A percentile compares a stretch with the other conserved stretches of the same genome.
These are phyloP conservation scores for Arthroderma uncinatum DNA, from an alignment of 2,329 filamentous ascomycete genomes.

Conservation along the genomic window DNA sequence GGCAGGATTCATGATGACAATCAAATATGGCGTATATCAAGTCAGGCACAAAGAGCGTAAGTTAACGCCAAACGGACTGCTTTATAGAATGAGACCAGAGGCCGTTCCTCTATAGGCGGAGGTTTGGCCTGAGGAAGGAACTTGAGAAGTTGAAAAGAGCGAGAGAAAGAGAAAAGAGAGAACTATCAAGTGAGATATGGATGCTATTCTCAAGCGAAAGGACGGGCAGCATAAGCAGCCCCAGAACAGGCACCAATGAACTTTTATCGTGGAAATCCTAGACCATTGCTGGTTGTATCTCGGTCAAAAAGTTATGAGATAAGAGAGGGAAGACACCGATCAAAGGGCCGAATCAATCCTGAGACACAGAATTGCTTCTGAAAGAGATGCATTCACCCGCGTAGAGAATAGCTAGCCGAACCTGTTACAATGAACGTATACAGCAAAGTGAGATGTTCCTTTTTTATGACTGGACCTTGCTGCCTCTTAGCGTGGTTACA, in stretches of 20 bases:
- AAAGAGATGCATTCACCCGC: not conserved
- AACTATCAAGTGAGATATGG: not conserved
- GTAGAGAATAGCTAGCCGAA: too few relatives aligned
- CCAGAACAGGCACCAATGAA: too few relatives aligned
- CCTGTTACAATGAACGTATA: too few relatives aligned
- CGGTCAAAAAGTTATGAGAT: not conserved
- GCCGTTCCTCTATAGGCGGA: not conserved
- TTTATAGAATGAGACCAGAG: not conserved
- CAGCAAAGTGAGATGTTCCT: too few relatives aligned
- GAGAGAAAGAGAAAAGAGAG: not conserved
- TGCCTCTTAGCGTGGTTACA: too few relatives aligned
- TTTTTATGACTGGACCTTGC: too few relatives aligned
- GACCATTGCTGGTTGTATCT: too few relatives aligned
- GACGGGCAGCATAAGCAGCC: too few relatives aligned
- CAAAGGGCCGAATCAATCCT: not conserved
- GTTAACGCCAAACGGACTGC: not conserved
- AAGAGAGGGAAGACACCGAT: not conserved
- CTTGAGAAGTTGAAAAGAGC: not conserved
- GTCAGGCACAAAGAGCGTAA: not conserved
- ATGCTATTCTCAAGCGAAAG: not conserved
- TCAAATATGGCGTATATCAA: not conserved
- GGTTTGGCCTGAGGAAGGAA: not conserved
- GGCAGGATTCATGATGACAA: constrained; percentile 17
- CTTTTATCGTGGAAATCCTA: too few relatives aligned
- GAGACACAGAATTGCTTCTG: not conserved